These are phyloP conservation scores for Hypericum androsaemum DNA, from an alignment of 345 rosid genomes.

Conservation along the genomic window DNA sequence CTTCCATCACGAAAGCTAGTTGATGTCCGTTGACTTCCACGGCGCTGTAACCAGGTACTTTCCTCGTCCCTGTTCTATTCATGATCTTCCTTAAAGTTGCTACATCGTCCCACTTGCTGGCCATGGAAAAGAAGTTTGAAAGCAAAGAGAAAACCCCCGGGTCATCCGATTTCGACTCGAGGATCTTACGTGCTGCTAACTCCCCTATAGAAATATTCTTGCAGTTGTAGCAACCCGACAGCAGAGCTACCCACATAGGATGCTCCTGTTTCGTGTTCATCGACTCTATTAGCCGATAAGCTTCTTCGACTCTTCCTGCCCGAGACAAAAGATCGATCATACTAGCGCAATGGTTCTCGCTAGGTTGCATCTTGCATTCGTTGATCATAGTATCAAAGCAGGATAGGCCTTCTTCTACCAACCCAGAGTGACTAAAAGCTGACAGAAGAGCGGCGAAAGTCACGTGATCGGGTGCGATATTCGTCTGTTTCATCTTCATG, in stretches of 20 bases:
- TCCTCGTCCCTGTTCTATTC: slow-evolving; percentile 43
- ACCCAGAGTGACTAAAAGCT: slow-evolving; percentile 63
- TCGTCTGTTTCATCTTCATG: slow-evolving; percentile 35
- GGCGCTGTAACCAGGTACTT: slow-evolving; percentile 55
- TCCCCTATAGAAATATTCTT: slow-evolving; percentile 45
- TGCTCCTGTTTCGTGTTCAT: slow-evolving; percentile 33
- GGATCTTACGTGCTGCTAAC: slow-evolving; percentile 48
- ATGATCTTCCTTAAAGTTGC: slow-evolving; percentile 48
- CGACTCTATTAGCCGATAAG: slow-evolving; percentile 40
- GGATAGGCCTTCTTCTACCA: slow-evolving; percentile 46
- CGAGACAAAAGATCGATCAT: slow-evolving; percentile 69
- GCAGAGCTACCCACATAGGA: slow-evolving; percentile 66
- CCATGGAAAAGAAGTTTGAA: slow-evolving; percentile 58
- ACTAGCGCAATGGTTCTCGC: slow-evolving; percentile 56
- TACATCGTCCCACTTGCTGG: slow-evolving; percentile 46
- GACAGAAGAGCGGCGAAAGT: slow-evolving; percentile 66
- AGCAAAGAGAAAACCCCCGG: slow-evolving; percentile 51
- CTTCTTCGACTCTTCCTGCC: slow-evolving; percentile 58
- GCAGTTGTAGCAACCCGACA: slow-evolving; percentile 63
- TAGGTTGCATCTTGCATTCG: slow-evolving; percentile 37
- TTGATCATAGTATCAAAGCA: slow-evolving; percentile 46
- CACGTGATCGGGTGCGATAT: slow-evolving; percentile 45
- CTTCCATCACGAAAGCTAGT: slow-evolving; percentile 52
- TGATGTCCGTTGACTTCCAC: slow-evolving; percentile 51
- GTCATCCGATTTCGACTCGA: slow-evolving; percentile 43